phyloP scores from a whole-genome alignment of 805 yeast species.

The Candida yuanshanica region DNA sequence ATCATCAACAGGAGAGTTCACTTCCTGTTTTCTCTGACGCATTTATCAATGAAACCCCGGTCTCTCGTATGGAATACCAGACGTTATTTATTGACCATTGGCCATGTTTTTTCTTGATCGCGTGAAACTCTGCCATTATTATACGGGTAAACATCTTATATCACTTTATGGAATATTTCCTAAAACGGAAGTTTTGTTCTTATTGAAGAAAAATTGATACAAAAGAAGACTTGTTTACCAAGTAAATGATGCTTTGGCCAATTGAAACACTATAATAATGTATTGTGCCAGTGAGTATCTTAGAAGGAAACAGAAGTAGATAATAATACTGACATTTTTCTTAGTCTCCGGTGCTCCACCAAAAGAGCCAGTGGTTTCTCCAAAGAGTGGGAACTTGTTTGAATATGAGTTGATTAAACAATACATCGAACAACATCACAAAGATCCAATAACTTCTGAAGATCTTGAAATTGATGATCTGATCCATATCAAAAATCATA shows the following conservation, averaged over 20 bases:
- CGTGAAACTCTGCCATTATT: too few species aligned
- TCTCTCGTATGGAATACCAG: too few species aligned
- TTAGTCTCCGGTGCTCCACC: slow-evolving; percentile 74
- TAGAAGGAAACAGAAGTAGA: too few species aligned
- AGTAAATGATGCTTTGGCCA: neutral
- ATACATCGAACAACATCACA: slow-evolving; percentile 58
- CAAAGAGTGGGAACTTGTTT: slow-evolving; percentile 62
- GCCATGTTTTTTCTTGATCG: too few species aligned
- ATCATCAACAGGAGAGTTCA: neutral
- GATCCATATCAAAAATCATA: slow-evolving; percentile 32
- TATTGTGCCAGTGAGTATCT: slow-evolving; percentile 11
- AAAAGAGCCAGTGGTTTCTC: slow-evolving; percentile 69
- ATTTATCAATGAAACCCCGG: too few species aligned
- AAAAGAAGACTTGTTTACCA: too few species aligned
- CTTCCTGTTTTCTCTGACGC: neutral
- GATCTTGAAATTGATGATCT: slow-evolving; percentile 55
- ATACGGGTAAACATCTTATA: too few species aligned
- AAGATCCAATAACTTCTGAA: slow-evolving; percentile 72
- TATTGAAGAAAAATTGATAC: too few species aligned
- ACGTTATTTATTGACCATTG: too few species aligned
- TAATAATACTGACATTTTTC: too few species aligned
- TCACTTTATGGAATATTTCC: too few species aligned
- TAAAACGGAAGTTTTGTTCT: too few species aligned
- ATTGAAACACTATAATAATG: slow-evolving; percentile 1
- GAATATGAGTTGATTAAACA: slow-evolving; percentile 56